Base-by-base conservation (phyloP, 805 yeast genomes). In the Yarrowia bubula region DNA sequence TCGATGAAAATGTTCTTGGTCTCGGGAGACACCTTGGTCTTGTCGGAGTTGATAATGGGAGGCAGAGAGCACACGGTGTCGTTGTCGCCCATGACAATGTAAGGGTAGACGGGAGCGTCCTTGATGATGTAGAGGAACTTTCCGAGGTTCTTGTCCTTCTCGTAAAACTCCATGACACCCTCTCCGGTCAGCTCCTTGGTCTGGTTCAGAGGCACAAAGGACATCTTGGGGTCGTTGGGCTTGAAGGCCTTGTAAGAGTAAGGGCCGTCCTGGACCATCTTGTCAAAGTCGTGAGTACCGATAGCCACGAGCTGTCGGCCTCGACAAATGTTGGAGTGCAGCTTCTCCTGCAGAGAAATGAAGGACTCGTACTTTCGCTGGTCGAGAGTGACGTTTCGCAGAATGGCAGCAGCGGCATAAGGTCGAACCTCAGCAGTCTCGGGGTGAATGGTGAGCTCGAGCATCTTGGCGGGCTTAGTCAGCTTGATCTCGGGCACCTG, bases 261-360 rank as follows among this genome's bases (percentile, higher is more conserved):
- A 67, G 96, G 96, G 32, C 90, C 89, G 43, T 83, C 75, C 61
- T 55, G 61, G 33, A 55, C 61, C 70, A 93, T 78, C 55, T 88
- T 84, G 75, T 90, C 96, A 68, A 88, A 81, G 77, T 95, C 98
- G 74, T 95, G 99, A 64, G 99, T 95, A 72, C 99, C 99, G 83
- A 93, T 92, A 60, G 99, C 98, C 65, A 95, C 99, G 71, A 95
- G 83, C 38, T 97, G 88, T 83, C 99, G 90, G 78, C 93, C 90
- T 81, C 99, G 93, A 78, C 99, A 93, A 73, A 95, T 80, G 76
- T 95, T 95, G 68, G 96, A 81, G 79, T 95, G 99, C 70, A 95
- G 82, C 78, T 95, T 95, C 77, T 95, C 99, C 79, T 95, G 99
- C 72, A 95, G 81, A 33, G 96, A 88, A 73, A 95, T 93, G 81